Percentiles rank a stretch among this genome's conserved stretches.
Conservation (phyloP, 495 filamentous ascomycete species). For the Glutinoglossum americanum region DNA sequence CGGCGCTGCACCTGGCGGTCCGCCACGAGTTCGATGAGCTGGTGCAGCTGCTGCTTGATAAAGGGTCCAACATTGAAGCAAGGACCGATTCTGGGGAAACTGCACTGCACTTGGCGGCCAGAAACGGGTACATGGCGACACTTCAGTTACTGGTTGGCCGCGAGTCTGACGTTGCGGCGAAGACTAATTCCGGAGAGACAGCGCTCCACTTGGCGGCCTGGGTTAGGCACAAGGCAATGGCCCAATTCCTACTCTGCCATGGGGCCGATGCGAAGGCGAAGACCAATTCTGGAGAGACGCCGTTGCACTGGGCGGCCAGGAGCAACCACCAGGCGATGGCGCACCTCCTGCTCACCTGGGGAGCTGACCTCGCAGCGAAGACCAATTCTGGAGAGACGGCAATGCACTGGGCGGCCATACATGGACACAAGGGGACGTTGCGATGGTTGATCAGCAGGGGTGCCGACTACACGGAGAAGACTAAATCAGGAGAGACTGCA, state of each 20-base stretch:
- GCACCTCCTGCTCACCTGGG: neutral
- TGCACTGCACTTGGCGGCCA: constrained; percentile 10
- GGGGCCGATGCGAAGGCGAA: neutral
- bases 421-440: neutral
- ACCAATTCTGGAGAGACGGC: neutral
- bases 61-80: constrained; percentile 4
- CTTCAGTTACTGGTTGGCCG: neutral
- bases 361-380: neutral
- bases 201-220: neutral
- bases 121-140: neutral
- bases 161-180: neutral
- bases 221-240: neutral
- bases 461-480: no score
- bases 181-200: neutral
- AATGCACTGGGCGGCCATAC: neutral
- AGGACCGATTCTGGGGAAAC: constrained; percentile 6
- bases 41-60: neutral
- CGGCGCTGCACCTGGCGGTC: neutral
- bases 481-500: no score
- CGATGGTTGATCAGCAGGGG: neutral
- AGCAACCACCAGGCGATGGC: neutral
- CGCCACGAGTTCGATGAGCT: neutral
- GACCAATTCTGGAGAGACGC: neutral
- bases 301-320: neutral
- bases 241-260: neutral